Base-by-base conservation (phyloP, 305 asterid species). In the Solanum hybrid region DNA sequence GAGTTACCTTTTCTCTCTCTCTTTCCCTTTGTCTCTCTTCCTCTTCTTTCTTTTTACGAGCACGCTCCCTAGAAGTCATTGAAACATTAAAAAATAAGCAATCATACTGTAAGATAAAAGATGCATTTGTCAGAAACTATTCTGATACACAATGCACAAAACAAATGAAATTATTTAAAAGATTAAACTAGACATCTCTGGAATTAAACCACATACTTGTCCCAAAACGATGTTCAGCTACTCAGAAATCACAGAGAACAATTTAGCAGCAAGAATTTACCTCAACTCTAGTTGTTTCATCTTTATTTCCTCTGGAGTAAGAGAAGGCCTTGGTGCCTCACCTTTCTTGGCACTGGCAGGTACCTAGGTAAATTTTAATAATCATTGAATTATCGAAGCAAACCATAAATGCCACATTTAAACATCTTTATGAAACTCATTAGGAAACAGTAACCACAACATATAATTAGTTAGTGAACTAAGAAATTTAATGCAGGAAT, bases 1-100 rank as follows among this genome's bases (percentile, higher is more conserved):
- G 18, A 89, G 83, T 89, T 88, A 96, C 99, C 98, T 97, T 97
- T 93, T 97, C 99, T 93, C 95, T 93, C 89, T 97, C 99, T 93
- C 96, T 95, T 93, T 97, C 99, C 95, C 73, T 97, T 92, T 91
- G 96, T 81, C 95, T 97, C 89, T 97, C 99, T 94, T 97, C 99
- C 95, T 96, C 99, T 94, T 97, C 99, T 92, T 97, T 97, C 98
- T 97, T 96, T 93, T 95, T 97, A 87, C 98, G 98, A 90, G 99
- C 99, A 87, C 98, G 94, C 92, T 97, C 99, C 96, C 37, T 75
- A 31, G 6, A 75, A 75, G 39, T 31, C 81, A 75, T 31, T 75
- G 13, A 18, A 42, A 83, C 35, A 29, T 26, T 8, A 28, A 82
- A 82, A 14, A 28, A 26, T 14, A 20, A 40, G n/a, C 69, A 39